These are phyloP conservation scores for Saccharomycopsis guyanensis DNA, from an alignment of 805 yeast species.

Conservation along the genomic window DNA sequence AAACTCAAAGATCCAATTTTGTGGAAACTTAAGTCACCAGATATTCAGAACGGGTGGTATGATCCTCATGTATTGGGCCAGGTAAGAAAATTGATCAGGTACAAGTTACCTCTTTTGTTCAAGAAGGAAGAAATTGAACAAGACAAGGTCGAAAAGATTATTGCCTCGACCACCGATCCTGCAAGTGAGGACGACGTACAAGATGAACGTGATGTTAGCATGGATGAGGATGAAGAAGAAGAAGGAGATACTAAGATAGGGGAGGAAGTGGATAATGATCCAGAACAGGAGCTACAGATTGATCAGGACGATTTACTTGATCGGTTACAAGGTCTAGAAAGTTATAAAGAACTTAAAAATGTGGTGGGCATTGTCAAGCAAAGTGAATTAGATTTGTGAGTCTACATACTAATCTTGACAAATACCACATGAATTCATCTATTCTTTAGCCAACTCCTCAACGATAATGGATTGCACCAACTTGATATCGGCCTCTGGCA, in stretches of 20 bases:
- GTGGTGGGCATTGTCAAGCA: slow-evolving; percentile 11
- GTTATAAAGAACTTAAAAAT: slow-evolving; percentile 1
- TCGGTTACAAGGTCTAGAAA: background rate
- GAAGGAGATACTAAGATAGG: slow-evolving; percentile 19
- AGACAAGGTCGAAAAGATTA: slow-evolving; percentile 34
- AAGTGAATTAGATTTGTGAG: background rate
- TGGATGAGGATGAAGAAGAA: slow-evolving; percentile 25
- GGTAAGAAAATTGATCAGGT: slow-evolving; percentile 61
- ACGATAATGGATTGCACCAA: slow-evolving; percentile 69
- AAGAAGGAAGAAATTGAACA: slow-evolving; percentile 40
- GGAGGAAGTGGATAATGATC: slow-evolving; percentile 7
- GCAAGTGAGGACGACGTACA: slow-evolving; percentile 21
- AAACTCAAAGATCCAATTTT: slow-evolving; percentile 16
- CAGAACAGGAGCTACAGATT: background rate
- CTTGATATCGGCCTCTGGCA: slow-evolving; percentile 66
- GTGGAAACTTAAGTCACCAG: slow-evolving; percentile 30
- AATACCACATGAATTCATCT: slow-evolving; percentile 15
- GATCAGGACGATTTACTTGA: background rate
- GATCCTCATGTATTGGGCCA: slow-evolving; percentile 52
- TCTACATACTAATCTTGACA: background rate
- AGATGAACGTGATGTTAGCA: slow-evolving; percentile 25
- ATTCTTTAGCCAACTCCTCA: slow-evolving; percentile 53
- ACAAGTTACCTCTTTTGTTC: slow-evolving; percentile 57
- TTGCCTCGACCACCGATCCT: slow-evolving; percentile 27
- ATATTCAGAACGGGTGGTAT: slow-evolving; percentile 71